A percentile compares a stretch with the other conserved stretches of the same genome.
These are phyloP conservation scores for Cairneyella variabilis DNA, from an alignment of 495 filamentous ascomycete genomes.

Conservation along the genomic window DNA sequence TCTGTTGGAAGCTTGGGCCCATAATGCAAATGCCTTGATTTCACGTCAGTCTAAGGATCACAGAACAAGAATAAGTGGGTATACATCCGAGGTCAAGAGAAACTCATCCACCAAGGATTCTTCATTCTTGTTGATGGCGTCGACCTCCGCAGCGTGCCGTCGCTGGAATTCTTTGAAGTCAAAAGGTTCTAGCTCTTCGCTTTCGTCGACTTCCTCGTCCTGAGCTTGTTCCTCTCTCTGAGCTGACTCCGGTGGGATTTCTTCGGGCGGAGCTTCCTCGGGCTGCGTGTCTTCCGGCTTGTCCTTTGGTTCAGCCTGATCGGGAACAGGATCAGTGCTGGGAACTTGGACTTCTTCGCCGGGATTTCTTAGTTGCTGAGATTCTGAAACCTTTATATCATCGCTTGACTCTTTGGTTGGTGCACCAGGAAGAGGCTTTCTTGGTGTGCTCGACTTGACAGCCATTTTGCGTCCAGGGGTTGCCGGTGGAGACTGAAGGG, in stretches of 20 bases:
- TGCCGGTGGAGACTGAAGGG: too few species aligned
- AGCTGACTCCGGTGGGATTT: neutral
- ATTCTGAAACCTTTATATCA: too few species aligned
- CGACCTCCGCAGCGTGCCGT: conserved; percentile 57
- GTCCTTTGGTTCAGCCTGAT: neutral
- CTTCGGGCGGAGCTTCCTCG: neutral
- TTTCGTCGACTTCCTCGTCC: neutral
- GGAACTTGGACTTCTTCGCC: conserved; percentile 14
- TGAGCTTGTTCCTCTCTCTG: too few species aligned
- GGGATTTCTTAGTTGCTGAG: neutral
- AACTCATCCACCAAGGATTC: conserved; percentile 60
- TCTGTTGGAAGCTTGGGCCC: conserved; percentile 60
- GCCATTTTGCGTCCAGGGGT: too few species aligned
- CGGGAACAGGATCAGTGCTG: neutral
- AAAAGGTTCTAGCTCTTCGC: conserved; percentile 33
- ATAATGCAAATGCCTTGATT: conserved; percentile 61
- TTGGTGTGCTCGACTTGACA: too few species aligned
- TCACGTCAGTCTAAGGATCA: neutral
- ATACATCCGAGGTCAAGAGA: conserved; percentile 56
- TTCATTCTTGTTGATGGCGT: conserved; percentile 55
- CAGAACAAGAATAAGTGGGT: neutral
- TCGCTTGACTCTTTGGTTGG: too few species aligned
- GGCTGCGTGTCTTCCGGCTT: neutral
- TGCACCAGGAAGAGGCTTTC: too few species aligned
- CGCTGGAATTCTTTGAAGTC: conserved; percentile 67